phyloP scores from a whole-genome alignment of 2,329 filamentous ascomycete species.

The Diaporthe sp. region DNA sequence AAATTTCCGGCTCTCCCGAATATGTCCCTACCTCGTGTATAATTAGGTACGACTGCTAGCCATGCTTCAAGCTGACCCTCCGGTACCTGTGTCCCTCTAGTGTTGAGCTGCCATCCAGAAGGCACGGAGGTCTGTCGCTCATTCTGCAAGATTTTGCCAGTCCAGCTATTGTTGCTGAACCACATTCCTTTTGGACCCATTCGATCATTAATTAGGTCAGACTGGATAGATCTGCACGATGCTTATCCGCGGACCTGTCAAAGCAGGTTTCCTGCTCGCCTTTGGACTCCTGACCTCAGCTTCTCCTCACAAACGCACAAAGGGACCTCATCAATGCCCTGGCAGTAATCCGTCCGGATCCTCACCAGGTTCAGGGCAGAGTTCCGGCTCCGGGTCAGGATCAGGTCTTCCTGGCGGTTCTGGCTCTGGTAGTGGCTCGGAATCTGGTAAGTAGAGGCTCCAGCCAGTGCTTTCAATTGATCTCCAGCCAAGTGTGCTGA shows the following conservation, averaged over 20 bases:
- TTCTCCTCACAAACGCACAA: not conserved
- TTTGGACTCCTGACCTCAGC: not conserved
- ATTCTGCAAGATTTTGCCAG: not conserved
- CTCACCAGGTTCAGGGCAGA: not conserved
- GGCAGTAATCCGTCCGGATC: not conserved
- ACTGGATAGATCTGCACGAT: not conserved
- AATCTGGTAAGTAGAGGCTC: not conserved
- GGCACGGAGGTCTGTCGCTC: not conserved
- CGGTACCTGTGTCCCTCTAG: not conserved
- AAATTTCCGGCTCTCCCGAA: conserved; percentile 17
- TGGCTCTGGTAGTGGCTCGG: not conserved
- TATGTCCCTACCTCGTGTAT: not conserved
- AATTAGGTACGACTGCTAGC: not conserved
- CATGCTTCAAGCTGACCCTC: not conserved
- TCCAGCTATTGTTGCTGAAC: not conserved
- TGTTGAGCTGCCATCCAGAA: not conserved
- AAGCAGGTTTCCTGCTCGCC: conserved; percentile 2
- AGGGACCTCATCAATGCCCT: not conserved
- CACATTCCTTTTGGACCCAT: not conserved
- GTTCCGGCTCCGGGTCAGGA: not conserved
- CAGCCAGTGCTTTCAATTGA: not conserved
- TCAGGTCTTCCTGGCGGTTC: not conserved
- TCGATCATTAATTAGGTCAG: not conserved
- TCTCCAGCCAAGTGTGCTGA: not conserved
- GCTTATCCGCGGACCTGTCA: not conserved